These are phyloP conservation scores for Circinella minor DNA, from an alignment of 371 early-diverging fungal species.

Conservation along the genomic window DNA sequence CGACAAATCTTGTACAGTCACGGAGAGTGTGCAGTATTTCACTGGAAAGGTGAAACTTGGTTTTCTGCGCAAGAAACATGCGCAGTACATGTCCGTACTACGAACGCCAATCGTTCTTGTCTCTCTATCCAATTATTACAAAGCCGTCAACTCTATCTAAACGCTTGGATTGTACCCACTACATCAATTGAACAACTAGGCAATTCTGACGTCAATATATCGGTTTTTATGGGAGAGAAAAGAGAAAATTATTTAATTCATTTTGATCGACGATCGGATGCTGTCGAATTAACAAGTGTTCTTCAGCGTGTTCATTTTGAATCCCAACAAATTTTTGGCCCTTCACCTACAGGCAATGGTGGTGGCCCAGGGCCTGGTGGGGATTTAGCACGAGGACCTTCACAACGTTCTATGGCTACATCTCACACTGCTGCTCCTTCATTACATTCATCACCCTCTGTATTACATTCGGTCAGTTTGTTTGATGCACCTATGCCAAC, in stretches of 20 bases:
- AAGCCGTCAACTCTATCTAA: slow-evolving; percentile 43
- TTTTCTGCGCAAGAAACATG: slow-evolving; percentile 48
- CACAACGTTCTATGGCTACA: slow-evolving; percentile 2
- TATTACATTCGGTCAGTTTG: slow-evolving; percentile 1
- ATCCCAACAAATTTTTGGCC: slow-evolving; percentile 1
- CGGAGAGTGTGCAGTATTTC: slow-evolving; percentile 47
- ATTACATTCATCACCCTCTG: background rate
- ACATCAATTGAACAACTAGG: slow-evolving; percentile 38
- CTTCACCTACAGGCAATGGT: background rate
- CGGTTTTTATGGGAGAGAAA: slow-evolving; percentile 36
- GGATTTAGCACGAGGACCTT: background rate
- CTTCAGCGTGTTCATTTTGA: slow-evolving; percentile 34
- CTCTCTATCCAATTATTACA: slow-evolving; percentile 40
- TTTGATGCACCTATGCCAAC: background rate
- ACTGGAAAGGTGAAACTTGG: slow-evolving; percentile 53
- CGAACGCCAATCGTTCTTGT: slow-evolving; percentile 38
- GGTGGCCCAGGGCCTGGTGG: background rate
- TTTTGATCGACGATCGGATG: slow-evolving; percentile 41
- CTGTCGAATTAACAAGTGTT: slow-evolving; percentile 24
- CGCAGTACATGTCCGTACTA: slow-evolving; percentile 36
- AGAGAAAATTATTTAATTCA: slow-evolving; percentile 54
- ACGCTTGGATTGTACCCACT: slow-evolving; percentile 48
- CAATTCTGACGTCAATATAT: slow-evolving; percentile 44
- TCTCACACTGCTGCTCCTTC: background rate
- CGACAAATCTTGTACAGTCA: slow-evolving; percentile 38